Evolutionary conservation across 352 stramenopile genomes (phyloP).

Genomic region (Globisporangium perplexum): DNA sequence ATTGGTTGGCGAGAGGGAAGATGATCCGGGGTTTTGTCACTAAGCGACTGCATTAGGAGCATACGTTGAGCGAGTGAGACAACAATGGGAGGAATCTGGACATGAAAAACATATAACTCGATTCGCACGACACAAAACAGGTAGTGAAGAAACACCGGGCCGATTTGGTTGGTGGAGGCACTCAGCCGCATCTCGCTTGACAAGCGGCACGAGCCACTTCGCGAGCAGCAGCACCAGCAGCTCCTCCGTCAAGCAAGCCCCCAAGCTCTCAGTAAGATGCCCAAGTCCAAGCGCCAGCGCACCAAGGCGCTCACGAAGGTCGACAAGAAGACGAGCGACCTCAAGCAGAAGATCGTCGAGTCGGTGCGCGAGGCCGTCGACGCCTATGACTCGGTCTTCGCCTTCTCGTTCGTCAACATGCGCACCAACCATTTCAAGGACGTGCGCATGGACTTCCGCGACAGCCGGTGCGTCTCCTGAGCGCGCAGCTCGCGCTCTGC

Average conservation of each 20-base stretch:
- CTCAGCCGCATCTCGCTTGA: constrained; percentile 11
- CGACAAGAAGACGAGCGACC: constrained; percentile 94
- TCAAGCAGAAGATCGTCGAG: constrained; percentile 95
- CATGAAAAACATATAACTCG: not conserved
- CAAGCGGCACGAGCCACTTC: constrained; percentile 11
- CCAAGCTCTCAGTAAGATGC: too few species aligned
- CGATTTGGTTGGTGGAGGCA: constrained; percentile 50
- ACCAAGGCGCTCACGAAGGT: constrained; percentile 92
- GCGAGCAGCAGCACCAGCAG: not conserved
- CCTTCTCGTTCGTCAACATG: constrained; percentile 99
- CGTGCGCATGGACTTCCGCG: constrained; percentile 95
- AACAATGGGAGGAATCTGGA: not conserved
- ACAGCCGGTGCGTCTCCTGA: constrained; percentile 62
- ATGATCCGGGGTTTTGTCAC: not conserved
- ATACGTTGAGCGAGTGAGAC: too few species aligned
- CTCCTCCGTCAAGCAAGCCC: not conserved
- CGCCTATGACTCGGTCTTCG: constrained; percentile 89
- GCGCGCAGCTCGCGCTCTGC: too few species aligned
- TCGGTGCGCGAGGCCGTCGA: constrained; percentile 93
- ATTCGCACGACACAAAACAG: not conserved
- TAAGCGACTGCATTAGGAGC: not conserved
- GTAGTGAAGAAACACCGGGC: not conserved
- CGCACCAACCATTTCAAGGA: constrained; percentile 98
- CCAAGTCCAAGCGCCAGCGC: constrained; percentile 84
- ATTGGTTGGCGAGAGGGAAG: constrained; percentile 39